A percentile compares a stretch with the other conserved stretches of the same genome.
Evolutionary conservation across 208 protist species (phyloP).

Genomic region (Lotmaria passim): DNA sequence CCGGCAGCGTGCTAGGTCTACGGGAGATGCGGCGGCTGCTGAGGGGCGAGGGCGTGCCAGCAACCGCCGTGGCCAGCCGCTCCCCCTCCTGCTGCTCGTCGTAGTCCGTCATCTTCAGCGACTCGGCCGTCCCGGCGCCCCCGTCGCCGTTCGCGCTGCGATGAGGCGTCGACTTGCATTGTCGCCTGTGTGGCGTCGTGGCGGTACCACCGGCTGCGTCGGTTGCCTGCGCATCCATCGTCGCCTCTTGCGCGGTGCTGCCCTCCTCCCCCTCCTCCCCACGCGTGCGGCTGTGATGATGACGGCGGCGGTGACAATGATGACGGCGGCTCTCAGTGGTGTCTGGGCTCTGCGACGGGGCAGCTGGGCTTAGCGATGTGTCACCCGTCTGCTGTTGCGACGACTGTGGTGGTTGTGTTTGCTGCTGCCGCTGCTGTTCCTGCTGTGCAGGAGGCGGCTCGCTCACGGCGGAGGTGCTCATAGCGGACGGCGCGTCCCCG

Average conservation of each 20-base stretch:
- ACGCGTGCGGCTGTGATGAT: too few relatives aligned
- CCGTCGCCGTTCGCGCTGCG: not conserved
- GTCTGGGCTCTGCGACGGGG: not conserved
- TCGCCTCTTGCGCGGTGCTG: not conserved
- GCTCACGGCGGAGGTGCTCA: too few relatives aligned
- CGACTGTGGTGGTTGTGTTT: too few relatives aligned
- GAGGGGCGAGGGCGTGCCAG: not conserved
- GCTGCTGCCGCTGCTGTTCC: too few relatives aligned
- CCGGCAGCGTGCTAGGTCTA: conserved; percentile 1
- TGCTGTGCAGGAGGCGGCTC: too few relatives aligned
- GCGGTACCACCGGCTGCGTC: not conserved
- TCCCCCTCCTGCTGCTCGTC: conserved; percentile 18
- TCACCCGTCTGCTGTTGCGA: too few relatives aligned
- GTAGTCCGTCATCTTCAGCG: conserved; percentile 22
- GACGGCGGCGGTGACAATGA: not conserved
- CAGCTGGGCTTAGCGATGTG: too few relatives aligned
- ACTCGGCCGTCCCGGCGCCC: conserved; percentile 1
- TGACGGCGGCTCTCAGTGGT: conserved; percentile 5
- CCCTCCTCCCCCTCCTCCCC: too few relatives aligned
- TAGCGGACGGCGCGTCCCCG: too few relatives aligned
- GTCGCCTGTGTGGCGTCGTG: conserved; percentile 6
- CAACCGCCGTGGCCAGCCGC: conserved; percentile 18
- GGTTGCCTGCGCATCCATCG: not conserved
- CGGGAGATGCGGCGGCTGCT: not conserved
- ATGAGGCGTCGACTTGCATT: conserved; percentile 6